Conservation (phyloP, 2,329 filamentous ascomycete species). For the Mycocentrospora acerina region DNA sequence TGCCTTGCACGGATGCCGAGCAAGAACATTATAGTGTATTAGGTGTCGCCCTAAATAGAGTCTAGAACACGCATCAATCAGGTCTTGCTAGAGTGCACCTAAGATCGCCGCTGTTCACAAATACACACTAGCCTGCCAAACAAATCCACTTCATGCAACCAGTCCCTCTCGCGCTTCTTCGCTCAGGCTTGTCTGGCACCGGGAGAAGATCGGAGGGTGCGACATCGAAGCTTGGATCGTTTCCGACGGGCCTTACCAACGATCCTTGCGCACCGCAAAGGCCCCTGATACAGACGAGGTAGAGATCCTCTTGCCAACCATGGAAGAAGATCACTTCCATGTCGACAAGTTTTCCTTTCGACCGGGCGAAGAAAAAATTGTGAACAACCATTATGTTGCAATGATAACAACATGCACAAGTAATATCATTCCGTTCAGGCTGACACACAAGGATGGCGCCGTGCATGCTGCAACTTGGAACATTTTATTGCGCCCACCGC, state of each 20-base stretch:
- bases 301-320: neutral
- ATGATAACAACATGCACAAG: neutral
- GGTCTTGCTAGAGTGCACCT: slow-evolving; percentile 4
- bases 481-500: slow-evolving; percentile 18
- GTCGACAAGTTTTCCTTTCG: no score
- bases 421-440: neutral
- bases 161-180: slow-evolving; percentile 14
- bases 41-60: slow-evolving; percentile 24
- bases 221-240: slow-evolving; percentile 2
- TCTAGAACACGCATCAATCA: slow-evolving; percentile 35
- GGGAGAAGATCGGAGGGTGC: slow-evolving; percentile 12
- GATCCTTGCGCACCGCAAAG: neutral
- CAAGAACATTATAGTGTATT: slow-evolving; percentile 20
- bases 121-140: slow-evolving; percentile 13
- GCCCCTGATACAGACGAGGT: neutral
- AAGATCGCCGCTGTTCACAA: slow-evolving; percentile 26
- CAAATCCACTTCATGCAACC: slow-evolving; percentile 17
- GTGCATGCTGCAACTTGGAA: slow-evolving; percentile 23
- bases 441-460: no score
- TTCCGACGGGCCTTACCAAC: neutral
- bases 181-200: slow-evolving; percentile 12
- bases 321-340: neutral
- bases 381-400: neutral
- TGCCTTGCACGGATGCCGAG: no score
- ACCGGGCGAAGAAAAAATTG: no score